These are phyloP conservation scores for Gracilaria gracilis DNA, from an alignment of 23 red algal genomes.

Conservation along the genomic window DNA sequence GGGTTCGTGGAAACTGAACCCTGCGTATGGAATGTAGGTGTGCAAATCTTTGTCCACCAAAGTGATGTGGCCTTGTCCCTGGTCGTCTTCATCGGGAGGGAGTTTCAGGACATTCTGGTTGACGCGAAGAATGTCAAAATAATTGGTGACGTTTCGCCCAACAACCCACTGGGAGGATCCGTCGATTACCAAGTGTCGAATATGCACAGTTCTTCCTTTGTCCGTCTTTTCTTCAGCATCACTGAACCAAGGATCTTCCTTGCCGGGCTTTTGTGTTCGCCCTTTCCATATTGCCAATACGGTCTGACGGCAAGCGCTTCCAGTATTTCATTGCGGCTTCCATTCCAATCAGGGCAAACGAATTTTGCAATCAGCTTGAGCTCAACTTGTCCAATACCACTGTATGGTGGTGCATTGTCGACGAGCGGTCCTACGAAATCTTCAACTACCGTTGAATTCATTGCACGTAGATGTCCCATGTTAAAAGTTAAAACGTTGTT, in stretches of 20 bases:
- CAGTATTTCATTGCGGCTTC: not conserved
- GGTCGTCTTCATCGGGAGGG: not conserved
- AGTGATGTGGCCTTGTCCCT: not conserved
- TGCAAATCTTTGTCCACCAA: not conserved
- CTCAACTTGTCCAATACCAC: constrained; percentile 28
- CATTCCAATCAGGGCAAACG: constrained; percentile 40
- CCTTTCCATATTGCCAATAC: constrained; percentile 59
- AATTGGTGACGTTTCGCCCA: not conserved
- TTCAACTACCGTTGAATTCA: too few relatives aligned
- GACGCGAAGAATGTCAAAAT: not conserved
- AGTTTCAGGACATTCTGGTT: not conserved
- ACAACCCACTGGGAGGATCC: not conserved
- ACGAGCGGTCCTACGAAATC: constrained; percentile 10
- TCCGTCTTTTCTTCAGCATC: not conserved
- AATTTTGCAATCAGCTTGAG: not conserved
- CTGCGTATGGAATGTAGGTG: not conserved
- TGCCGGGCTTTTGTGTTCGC: constrained; percentile 32
- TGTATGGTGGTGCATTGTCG: constrained; percentile 51
- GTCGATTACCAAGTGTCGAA: constrained; percentile 5
- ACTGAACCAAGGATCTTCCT: constrained; percentile 26
- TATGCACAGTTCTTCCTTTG: not conserved
- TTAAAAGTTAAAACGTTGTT: constrained; percentile 15
- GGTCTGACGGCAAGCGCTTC: constrained; percentile 17
- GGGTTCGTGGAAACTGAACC: not conserved
- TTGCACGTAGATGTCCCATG: not conserved